Evolutionary conservation across 257 asterid species (phyloP), one percentile per base, ranked within the genome.

Genomic region (Ehretia macrophylla): DNA sequence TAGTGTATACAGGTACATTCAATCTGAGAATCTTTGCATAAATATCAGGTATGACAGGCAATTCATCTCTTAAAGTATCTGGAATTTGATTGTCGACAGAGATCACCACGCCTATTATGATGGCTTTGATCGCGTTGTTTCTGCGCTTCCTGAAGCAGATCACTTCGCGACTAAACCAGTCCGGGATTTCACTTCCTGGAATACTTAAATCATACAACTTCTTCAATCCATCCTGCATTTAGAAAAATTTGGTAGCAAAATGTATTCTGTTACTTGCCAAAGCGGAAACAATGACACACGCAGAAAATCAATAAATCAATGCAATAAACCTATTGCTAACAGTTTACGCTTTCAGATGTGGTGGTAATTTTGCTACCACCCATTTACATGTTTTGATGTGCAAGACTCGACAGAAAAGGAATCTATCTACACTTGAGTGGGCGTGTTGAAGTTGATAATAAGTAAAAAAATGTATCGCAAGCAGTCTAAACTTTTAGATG

Each of bases 101-200:
- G 8, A 74, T 46, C 38, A 64, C 55, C 6, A 68, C 17, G 16
- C 72, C 72, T 21, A 74, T 66, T 2, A 74, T 44, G 65, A 74
- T 57, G 22, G 59, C 58, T 68, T 68, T 74, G 38, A 74, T 55
- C 16, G 46, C 60, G 14, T 14, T 62, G 72, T 74, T 68, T 64
- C 17, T 56, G 8, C 55, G 64, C 19, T 13, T 17, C 13, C 72
- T 59, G 60, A 64, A 68, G 55, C 27, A 47, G 54, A 63, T 64
- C 40, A 54, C 68, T 14, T 22, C 68, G 12, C 42, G 55, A 32
- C 64, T 56, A 55, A 73, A 69, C 75, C 75, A 73, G 5, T 49
- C 58, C 10, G 79, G 79, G 42, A 74, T 68, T 57, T 60, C 62
- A 35, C 54, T 68, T 66, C 79, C 72, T 11, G 75, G 79, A 53